Base-by-base conservation (phyloP, 345 rosid genomes). In the Atalantia buxifolia region DNA sequence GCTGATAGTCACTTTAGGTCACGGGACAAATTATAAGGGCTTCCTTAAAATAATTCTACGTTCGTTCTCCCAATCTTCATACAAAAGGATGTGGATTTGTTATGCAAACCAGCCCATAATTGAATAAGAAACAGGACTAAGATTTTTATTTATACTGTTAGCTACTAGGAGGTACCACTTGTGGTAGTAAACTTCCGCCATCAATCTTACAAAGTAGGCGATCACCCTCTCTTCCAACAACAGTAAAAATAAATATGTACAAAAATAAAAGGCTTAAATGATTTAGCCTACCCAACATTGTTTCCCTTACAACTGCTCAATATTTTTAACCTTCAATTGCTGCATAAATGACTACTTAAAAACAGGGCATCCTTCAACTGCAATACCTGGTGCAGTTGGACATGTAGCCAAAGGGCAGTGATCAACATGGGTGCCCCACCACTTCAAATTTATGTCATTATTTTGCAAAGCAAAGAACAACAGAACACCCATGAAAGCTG, bases 401-500 rank as follows among this genome's bases (percentile, higher is more conserved):
- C 99, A 94, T 1, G 90, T 22, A 0, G 99, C 99, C 35, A 97
- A 87, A 36, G 98, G 98, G 57, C 99, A 97, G 80, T 97, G 99
- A 75, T 97, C 99, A 33, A 88, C 55, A 22, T 90, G 82, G 0
- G 97, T 85, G 2, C 99, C 98, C 99, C 99, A 97, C 99, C 99
- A 97, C 31, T 90, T 92, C 77, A 94, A 73, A 0, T 78, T 66
- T 56, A 73, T 83, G 16, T 91, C 88, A 1, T 84, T 85, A 48
- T 97, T 97, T 78, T 97, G 98, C 83, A 97, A 62, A 5, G 96
- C 96, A 24, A 97, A 94, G 90, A 96, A 96, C 86, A 96, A 63
- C 28, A 96, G 74, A 57, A 96, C 99, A 0, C 90, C 99, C 98
- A 97, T 97, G 89, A 97, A 97, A 2, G 99, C 98, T 1, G 99